Base-by-base conservation (phyloP, 768 basidiomycete genomes). In the Leucosporidium creatinivorum region DNA sequence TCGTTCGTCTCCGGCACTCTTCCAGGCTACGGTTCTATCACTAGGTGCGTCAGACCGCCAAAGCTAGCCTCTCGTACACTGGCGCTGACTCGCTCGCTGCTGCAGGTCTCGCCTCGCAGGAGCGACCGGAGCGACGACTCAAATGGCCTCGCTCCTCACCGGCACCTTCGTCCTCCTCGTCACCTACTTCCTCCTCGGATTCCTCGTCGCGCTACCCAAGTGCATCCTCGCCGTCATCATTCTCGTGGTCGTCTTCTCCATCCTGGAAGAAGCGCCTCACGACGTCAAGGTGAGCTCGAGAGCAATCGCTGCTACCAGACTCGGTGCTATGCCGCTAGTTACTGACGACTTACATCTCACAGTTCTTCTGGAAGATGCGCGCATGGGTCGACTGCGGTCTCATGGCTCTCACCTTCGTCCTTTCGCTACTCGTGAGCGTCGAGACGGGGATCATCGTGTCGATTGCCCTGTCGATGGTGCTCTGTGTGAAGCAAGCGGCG, bases 1-100 rank as follows among this genome's bases (percentile, higher is more conserved):
- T 87, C 89, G 1, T 87, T 93, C 74, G 80, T 97, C 62, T 88
- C 90, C 5, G 94, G 96, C 2, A 89, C 89, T 0, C 81, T 98
- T 2, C 93, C 93, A 6, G 91, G 91, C 0, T 96, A 87, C 76
- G 96, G 94, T 3, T 91, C 90, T 7, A 91, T 98, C 71, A 92
- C 96, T 1, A 83, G n/a, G n/a, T n/a, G n/a, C n/a, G n/a, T n/a
- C n/a, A n/a, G n/a, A n/a, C n/a, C n/a, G n/a, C n/a, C n/a, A n/a
- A n/a, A n/a, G n/a, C n/a, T n/a, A n/a, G n/a, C n/a, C n/a, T n/a
- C n/a, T n/a, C n/a, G n/a, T n/a, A n/a, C n/a, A n/a, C n/a, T n/a
- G n/a, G n/a, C n/a, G n/a, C n/a, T n/a, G n/a, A n/a, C n/a, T n/a
- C n/a, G n/a, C n/a, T n/a, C n/a, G n/a, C n/a, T n/a, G n/a, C n/a